Evolutionary conservation across 495 filamentous ascomycete genomes (phyloP).

Genomic region (Aspergillus saccharolyticus): DNA sequence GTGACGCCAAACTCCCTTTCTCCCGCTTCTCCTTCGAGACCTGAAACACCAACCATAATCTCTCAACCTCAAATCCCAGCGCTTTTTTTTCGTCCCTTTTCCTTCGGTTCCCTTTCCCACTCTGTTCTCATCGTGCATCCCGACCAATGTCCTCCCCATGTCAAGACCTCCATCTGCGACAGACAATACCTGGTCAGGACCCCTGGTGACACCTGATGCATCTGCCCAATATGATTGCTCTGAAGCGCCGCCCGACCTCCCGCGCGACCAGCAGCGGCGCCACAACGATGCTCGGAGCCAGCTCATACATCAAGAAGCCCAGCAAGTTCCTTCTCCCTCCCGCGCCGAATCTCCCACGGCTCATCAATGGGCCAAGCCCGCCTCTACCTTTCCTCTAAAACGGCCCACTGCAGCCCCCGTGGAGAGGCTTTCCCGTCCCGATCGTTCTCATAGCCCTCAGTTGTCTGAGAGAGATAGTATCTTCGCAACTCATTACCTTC

Average conservation of each 20-base stretch:
- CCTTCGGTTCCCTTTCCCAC: conserved; percentile 25
- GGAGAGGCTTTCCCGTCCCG: conserved; percentile 25
- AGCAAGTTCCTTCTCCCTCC: conserved; percentile 33
- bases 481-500: conserved; percentile 57
- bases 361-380: conserved; percentile 33
- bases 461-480: conserved; percentile 60
- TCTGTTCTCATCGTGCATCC: conserved; percentile 29
- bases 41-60: conserved; percentile 21
- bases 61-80: conserved; percentile 11
- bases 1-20: conserved; percentile 20
- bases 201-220: conserved; percentile 48
- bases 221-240: conserved; percentile 47
- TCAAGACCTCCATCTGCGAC: conserved; percentile 49
- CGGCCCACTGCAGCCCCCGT: conserved; percentile 28
- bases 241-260: conserved; percentile 26
- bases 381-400: conserved; percentile 34
- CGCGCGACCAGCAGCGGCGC: conserved; percentile 40
- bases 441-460: conserved; percentile 40
- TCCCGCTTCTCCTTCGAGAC: conserved; percentile 10
- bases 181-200: conserved; percentile 42
- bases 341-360: conserved; percentile 39
- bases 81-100: conserved; percentile 16
- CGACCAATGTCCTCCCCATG: conserved; percentile 55
- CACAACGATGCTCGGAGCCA: conserved; percentile 31
- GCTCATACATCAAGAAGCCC: conserved; percentile 29